These are phyloP conservation scores for Ceratobasidium sp. DNA, from an alignment of 1,284 basidiomycete species.

Conservation along the genomic window DNA sequence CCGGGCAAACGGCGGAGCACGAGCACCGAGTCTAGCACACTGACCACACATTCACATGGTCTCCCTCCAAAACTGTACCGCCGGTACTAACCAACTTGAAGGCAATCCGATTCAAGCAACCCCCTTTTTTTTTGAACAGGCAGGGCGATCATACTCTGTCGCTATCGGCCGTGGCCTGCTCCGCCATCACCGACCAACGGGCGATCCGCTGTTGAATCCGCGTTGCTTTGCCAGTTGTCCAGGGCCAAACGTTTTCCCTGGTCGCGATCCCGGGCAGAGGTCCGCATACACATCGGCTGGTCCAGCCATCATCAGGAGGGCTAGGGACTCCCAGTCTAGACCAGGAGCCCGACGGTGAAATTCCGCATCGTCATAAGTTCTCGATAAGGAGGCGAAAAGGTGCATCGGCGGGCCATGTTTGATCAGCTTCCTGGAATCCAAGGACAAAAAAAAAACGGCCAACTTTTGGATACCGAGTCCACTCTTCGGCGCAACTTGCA, in stretches of 20 bases:
- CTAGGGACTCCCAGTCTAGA: background rate
- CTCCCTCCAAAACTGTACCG: background rate
- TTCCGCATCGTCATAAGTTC: background rate
- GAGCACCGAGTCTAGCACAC: background rate
- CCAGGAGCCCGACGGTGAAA: background rate
- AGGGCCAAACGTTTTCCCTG: background rate
- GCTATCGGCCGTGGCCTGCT: background rate
- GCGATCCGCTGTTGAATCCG: background rate
- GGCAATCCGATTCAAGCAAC: background rate
- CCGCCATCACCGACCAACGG: background rate
- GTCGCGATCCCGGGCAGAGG: background rate
- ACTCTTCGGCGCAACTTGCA: no score
- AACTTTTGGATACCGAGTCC: background rate
- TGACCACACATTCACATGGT: no score
- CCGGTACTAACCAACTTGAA: background rate
- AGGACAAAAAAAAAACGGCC: background rate
- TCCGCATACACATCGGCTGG: no score
- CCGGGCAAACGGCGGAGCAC: background rate
- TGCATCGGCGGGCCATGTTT: no score
- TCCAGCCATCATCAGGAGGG: background rate
- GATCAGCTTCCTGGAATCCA: background rate
- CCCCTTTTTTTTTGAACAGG: background rate
- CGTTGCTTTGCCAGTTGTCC: background rate
- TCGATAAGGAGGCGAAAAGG: background rate
- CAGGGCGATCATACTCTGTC: background rate